These are phyloP conservation scores for Talaromyces marneffei DNA, from an alignment of 2,329 filamentous ascomycete genomes.

Conservation along the genomic window DNA sequence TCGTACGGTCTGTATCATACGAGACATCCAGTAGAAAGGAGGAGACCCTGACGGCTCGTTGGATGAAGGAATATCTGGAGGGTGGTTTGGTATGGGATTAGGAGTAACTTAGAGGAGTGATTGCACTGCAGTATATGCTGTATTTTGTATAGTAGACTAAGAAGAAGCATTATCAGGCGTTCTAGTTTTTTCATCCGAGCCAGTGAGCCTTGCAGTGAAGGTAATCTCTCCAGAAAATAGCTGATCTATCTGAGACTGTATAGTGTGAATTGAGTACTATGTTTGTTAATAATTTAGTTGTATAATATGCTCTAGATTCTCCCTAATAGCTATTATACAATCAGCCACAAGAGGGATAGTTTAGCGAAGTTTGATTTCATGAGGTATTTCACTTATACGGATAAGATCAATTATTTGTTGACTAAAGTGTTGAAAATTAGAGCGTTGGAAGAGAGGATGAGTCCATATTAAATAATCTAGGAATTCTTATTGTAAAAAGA, in stretches of 20 bases:
- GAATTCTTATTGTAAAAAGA: background rate
- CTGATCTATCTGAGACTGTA: no score
- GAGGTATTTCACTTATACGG: background rate
- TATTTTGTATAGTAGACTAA: no score
- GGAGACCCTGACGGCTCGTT: background rate
- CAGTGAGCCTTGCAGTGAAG: no score
- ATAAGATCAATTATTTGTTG: background rate
- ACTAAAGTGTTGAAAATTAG: background rate
- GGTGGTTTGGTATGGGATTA: background rate
- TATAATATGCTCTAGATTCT: no score
- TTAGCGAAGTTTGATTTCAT: background rate
- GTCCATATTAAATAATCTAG: background rate
- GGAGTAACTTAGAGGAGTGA: no score
- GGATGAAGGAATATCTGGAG: background rate
- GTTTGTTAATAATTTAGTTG: no score
- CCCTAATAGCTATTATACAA: no score
- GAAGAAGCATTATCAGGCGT: background rate
- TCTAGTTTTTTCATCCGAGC: background rate
- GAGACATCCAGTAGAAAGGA: no score
- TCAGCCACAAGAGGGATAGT: background rate
- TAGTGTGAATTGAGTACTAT: no score
- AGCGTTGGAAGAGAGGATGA: background rate
- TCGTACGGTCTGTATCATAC: no score
- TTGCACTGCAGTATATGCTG: no score
- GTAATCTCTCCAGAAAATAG: no score